These are phyloP conservation scores for Chimonanthus praecox DNA, from an alignment of 164 flowering plant species.

Conservation along the genomic window DNA sequence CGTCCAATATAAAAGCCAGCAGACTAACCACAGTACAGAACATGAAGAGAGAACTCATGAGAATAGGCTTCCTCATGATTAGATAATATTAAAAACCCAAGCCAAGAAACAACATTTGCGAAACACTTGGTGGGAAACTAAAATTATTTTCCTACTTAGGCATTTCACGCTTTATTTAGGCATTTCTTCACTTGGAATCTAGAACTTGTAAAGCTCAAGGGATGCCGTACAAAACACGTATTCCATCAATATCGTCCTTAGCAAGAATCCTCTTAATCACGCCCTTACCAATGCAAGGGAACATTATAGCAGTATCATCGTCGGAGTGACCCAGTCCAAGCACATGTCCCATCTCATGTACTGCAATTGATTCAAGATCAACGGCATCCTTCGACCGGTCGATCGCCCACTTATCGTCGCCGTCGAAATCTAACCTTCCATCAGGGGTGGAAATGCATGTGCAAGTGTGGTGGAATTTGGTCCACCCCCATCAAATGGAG, in stretches of 20 bases:
- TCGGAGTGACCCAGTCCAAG: constrained; percentile 73
- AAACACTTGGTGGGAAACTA: no score
- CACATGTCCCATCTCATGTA: constrained; percentile 86
- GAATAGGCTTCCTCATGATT: no score
- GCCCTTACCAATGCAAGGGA: constrained; percentile 46
- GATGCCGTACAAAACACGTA: constrained; percentile 40
- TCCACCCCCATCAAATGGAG: constrained; percentile 66
- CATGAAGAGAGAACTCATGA: no score
- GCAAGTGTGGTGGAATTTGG: constrained; percentile 63
- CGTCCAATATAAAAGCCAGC: no score
- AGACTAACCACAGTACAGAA: no score
- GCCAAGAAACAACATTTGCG: no score
- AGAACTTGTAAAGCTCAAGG: no score
- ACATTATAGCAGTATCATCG: constrained; percentile 64
- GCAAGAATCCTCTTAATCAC: constrained; percentile 43
- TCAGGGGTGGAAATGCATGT: constrained; percentile 77
- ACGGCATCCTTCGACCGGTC: neutral
- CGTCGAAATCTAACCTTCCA: constrained; percentile 61
- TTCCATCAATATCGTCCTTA: constrained; percentile 55
- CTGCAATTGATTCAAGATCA: constrained; percentile 11
- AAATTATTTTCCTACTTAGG: no score
- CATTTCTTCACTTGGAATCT: no score
- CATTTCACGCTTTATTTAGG: no score
- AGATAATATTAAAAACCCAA: no score
- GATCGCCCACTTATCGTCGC: constrained; percentile 60